Percentiles rank a stretch among this genome's conserved stretches.
Conservation (phyloP, 257 asterid species). For the Datura wrightii region DNA sequence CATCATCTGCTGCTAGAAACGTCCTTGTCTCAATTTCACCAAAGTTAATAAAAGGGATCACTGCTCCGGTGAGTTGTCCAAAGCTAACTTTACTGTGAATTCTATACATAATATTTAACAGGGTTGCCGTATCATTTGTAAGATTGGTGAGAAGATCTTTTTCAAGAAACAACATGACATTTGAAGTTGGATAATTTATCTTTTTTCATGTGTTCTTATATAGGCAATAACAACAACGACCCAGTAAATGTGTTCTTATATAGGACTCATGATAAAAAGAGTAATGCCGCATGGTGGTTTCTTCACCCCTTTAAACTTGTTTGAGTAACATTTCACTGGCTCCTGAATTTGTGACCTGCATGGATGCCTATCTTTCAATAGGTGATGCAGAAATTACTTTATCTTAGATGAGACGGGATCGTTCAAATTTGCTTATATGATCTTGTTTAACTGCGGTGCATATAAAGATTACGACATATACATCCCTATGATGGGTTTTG, state of each 20-base stretch:
- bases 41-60: conserved; percentile 84
- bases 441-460: not conserved
- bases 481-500: not conserved
- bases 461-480: conserved; percentile 5
- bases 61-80: conserved; percentile 59
- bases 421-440: not conserved
- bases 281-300: not conserved
- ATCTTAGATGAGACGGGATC: not conserved
- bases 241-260: too few species aligned
- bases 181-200: not conserved
- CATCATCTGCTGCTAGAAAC: conserved; percentile 68
- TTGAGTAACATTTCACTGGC: not conserved
- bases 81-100: conserved; percentile 27
- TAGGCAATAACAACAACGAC: too few species aligned
- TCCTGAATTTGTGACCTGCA: conserved; percentile 19
- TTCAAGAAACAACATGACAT: not conserved
- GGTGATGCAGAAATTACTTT: not conserved
- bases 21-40: conserved; percentile 83
- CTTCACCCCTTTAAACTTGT: not conserved
- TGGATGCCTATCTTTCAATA: not conserved
- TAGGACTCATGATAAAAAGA: not conserved
- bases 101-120: not conserved
- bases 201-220: not conserved
- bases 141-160: not conserved
- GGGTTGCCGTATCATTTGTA: not conserved